Conservation (phyloP, 2,329 filamentous ascomycete genomes). For the Xylaria polymorpha region DNA sequence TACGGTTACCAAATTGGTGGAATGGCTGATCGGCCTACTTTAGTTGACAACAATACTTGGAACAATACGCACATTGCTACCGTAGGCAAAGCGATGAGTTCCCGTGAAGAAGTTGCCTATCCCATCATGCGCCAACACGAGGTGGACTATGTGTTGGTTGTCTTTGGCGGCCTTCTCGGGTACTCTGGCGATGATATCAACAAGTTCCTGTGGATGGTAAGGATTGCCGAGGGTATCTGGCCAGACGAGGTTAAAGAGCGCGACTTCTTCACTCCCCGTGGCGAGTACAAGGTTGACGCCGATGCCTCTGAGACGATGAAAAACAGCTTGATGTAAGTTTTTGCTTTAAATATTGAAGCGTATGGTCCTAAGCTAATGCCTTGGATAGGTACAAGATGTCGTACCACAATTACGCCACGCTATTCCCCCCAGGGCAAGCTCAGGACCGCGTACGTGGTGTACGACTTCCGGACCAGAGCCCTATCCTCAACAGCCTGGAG, state of each 20-base stretch:
- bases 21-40: constrained; percentile 96
- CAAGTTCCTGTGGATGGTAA: constrained; percentile 99
- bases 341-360: not conserved
- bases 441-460: constrained; percentile 87
- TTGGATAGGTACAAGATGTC: constrained; percentile 97
- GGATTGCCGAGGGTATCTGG: constrained; percentile 99
- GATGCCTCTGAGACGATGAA: constrained; percentile 96
- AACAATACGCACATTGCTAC: constrained; percentile 99
- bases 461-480: constrained; percentile 83
- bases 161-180: constrained; percentile 94
- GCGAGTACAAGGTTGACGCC: constrained; percentile 95
- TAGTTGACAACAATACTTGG: constrained; percentile 99
- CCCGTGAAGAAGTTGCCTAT: constrained; percentile 96
- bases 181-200: constrained; percentile 99
- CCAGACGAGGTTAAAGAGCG: constrained; percentile 99
- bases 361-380: constrained; percentile 38
- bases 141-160: constrained; percentile 97
- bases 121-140: constrained; percentile 98
- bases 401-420: constrained; percentile 94
- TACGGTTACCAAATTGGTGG: constrained; percentile 99
- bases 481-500: constrained; percentile 87
- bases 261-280: constrained; percentile 91
- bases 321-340: constrained; percentile 95
- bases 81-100: constrained; percentile 98
- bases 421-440: constrained; percentile 93